phyloP scores from a whole-genome alignment of 2,329 filamentous ascomycete species.

The Calonectria hongkongensis region DNA sequence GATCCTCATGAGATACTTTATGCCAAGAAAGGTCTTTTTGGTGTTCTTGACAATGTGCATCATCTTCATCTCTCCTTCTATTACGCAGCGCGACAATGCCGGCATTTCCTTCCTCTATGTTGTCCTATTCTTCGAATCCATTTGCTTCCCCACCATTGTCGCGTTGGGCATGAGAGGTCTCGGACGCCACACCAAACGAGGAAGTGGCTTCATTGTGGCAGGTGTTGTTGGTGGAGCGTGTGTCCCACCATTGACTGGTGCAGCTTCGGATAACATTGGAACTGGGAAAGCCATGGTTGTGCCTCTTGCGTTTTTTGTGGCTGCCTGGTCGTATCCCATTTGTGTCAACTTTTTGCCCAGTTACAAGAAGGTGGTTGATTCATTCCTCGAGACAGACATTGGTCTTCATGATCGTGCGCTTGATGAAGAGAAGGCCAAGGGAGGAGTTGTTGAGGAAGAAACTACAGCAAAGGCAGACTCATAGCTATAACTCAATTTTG shows the following conservation, averaged over 20 bases:
- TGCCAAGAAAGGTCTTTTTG: constrained; percentile 81
- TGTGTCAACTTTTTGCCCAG: constrained; percentile 80
- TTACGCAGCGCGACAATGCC: constrained; percentile 66
- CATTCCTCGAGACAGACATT: constrained; percentile 67
- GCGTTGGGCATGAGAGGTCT: constrained; percentile 85
- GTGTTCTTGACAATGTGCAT: constrained; percentile 79
- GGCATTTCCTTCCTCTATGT: constrained; percentile 79
- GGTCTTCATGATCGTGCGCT: constrained; percentile 58
- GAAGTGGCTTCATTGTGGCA: constrained; percentile 80
- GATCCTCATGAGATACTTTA: constrained; percentile 79
- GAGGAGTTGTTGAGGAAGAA: constrained; percentile 44
- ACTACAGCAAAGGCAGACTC: constrained; percentile 2
- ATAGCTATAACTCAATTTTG: background rate
- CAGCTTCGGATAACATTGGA: constrained; percentile 77
- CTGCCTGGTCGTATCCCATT: constrained; percentile 73
- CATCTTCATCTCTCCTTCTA: constrained; percentile 74
- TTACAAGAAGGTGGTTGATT: constrained; percentile 79
- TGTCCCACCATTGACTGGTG: constrained; percentile 83
- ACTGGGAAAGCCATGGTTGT: constrained; percentile 80
- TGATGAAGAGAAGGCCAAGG: constrained; percentile 56
- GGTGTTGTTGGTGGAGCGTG: constrained; percentile 84
- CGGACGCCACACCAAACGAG: constrained; percentile 85
- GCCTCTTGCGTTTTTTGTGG: constrained; percentile 76
- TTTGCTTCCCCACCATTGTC: constrained; percentile 88
- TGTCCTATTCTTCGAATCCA: constrained; percentile 86